Conservation (phyloP, 352 stramenopile genomes). For the Phytophthora nicotianae region DNA sequence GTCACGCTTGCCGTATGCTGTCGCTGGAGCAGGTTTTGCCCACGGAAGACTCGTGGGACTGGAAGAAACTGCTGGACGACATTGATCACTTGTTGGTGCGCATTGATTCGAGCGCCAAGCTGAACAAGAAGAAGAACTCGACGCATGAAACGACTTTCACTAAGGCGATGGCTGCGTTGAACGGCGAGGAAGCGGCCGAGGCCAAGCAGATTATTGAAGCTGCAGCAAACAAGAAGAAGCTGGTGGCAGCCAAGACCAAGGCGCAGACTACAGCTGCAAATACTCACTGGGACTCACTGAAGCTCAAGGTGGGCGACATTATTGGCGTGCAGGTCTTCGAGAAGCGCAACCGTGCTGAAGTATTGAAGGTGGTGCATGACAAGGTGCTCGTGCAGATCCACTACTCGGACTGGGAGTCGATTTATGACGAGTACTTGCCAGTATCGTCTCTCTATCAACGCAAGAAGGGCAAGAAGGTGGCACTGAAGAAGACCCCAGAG, state of each 20-base stretch:
- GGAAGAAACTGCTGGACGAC: conserved; percentile 76
- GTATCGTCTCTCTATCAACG: conserved; percentile 68
- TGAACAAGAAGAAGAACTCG: conserved; percentile 42
- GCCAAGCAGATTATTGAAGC: conserved; percentile 37
- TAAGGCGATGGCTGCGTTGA: conserved; percentile 30
- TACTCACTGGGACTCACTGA: conserved; percentile 70
- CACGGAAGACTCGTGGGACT: conserved; percentile 81
- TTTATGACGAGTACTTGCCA: conserved; percentile 83
- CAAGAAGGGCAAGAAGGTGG: conserved; percentile 54
- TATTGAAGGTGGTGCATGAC: conserved; percentile 68
- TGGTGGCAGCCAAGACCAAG: conserved; percentile 24
- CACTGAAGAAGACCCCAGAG: conserved; percentile 62
- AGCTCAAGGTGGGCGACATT: conserved; percentile 60
- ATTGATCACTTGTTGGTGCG: conserved; percentile 69
- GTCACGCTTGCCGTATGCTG: conserved; percentile 64
- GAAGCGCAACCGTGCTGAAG: conserved; percentile 70
- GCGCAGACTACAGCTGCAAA: conserved; percentile 28
- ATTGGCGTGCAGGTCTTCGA: conserved; percentile 82
- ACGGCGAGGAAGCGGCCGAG: conserved; percentile 34
- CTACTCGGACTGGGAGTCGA: conserved; percentile 82
- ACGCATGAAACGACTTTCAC: conserved; percentile 31
- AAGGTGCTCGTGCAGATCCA: conserved; percentile 81
- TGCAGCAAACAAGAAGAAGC: conserved; percentile 31
- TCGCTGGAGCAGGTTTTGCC: conserved; percentile 73
- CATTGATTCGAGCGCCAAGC: conserved; percentile 56